Evolutionary conservation across 805 yeast species (phyloP).

Genomic region (Hanseniaspora osmophila): DNA sequence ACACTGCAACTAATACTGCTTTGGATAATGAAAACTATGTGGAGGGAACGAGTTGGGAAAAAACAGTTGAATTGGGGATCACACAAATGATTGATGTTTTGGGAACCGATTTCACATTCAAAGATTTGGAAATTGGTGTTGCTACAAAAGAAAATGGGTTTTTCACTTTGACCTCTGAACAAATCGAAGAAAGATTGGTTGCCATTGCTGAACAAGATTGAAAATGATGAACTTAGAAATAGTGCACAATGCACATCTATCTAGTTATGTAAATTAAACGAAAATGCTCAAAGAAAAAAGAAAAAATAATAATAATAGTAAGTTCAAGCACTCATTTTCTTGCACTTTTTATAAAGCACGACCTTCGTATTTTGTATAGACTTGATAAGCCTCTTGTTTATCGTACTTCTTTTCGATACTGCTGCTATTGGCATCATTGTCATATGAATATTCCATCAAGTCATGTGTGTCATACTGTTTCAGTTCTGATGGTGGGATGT

Average conservation of each 20-base stretch:
- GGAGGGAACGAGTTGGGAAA: conserved; percentile 41
- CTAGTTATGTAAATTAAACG: too few species aligned
- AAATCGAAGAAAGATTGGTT: conserved; percentile 86
- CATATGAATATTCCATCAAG: not conserved
- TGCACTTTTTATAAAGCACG: not conserved
- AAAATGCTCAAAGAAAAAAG: too few species aligned
- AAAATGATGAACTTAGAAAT: too few species aligned
- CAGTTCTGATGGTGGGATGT: not conserved
- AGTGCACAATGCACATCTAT: not conserved
- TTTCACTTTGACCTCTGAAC: conserved; percentile 61
- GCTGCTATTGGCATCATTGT: not conserved
- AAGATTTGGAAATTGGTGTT: conserved; percentile 86
- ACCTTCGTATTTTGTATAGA: not conserved
- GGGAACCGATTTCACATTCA: conserved; percentile 86
- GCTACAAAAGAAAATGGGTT: conserved; percentile 59
- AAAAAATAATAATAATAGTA: too few species aligned
- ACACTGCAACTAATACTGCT: conserved; percentile 4
- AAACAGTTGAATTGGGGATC: conserved; percentile 80
- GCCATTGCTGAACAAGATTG: conserved; percentile 96
- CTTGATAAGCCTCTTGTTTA: not conserved
- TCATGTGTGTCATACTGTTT: not conserved
- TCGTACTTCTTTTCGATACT: not conserved
- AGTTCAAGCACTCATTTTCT: too few species aligned
- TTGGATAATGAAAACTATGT: not conserved
- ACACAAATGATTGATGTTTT: conserved; percentile 72